A percentile compares a stretch with the other conserved stretches of the same genome.
These are phyloP conservation scores for Mycena kentingensis DNA, from an alignment of 768 basidiomycete species.

Conservation along the genomic window DNA sequence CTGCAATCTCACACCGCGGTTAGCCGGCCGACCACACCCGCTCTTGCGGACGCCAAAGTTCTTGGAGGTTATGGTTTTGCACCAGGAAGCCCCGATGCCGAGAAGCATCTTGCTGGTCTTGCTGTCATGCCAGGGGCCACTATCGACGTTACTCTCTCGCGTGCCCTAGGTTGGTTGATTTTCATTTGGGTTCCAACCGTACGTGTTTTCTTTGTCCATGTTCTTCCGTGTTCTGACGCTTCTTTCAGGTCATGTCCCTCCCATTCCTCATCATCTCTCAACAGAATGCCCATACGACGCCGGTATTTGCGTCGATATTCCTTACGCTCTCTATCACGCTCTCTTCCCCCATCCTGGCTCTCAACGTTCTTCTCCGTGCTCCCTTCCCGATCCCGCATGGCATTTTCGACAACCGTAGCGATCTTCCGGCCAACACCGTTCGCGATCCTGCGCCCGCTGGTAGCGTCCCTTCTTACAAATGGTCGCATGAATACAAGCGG, in stretches of 20 bases:
- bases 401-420: constrained; percentile 55
- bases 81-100: constrained; percentile 45
- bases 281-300: constrained; percentile 39
- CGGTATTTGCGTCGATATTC: constrained; percentile 46
- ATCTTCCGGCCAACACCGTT: constrained; percentile 43
- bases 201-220: constrained; percentile 31
- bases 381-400: constrained; percentile 69
- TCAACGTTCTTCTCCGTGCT: constrained; percentile 60
- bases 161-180: constrained; percentile 63
- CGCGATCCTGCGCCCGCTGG: constrained; percentile 48
- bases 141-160: constrained; percentile 57
- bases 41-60: constrained; percentile 59
- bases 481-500: constrained; percentile 62
- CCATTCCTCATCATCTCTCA: constrained; percentile 59
- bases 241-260: constrained; percentile 54
- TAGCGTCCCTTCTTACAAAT: constrained; percentile 42
- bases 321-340: constrained; percentile 65
- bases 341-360: constrained; percentile 65
- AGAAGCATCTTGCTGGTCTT: constrained; percentile 53
- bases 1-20: constrained; percentile 35
- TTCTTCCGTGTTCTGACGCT: not conserved
- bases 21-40: constrained; percentile 54
- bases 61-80: constrained; percentile 70
- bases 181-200: constrained; percentile 72
- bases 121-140: constrained; percentile 46